Base-by-base conservation (phyloP, 2,329 filamentous ascomycete genomes). In the Harringtonia aguacate region DNA sequence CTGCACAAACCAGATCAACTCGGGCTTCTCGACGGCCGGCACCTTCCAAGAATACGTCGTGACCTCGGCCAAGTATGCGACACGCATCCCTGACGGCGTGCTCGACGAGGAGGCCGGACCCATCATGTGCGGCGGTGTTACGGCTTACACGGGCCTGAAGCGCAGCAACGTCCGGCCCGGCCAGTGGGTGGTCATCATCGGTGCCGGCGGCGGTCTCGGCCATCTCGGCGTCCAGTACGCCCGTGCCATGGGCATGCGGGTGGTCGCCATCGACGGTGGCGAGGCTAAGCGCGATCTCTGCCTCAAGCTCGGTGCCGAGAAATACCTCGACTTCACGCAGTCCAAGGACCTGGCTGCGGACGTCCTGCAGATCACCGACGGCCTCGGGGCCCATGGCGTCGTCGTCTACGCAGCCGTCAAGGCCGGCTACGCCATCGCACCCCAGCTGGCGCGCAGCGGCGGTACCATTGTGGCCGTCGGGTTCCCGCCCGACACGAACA, bases 351-450 rank as follows among this genome's bases (percentile, higher is more conserved):
- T 46, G 8, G 12, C 18, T 21, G 18, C 22, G 7, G 21, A 18
- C 2, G 39, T 95, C 50, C 85, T 87, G 69, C 79, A 77, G 39
- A 79, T 81, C 21, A 94, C 86, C 55, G 85, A 30, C n/a, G 44
- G 85, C n/a, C 74, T 86, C n/a, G 90, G 89, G 40, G 87, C 89
- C 7, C 84, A 94, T 56, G 89, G 86, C 31, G 88, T 90, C 50
- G 72, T 95, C 52, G 73, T 95, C 36, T 79, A 95, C 46, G 89
- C 90, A 48, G 87, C 86, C 41, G 77, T 73, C 55, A 87, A 95
- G 73, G 86, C 84, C 70, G 88, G 89, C 45, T 95, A 95, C 79
- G 87, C 94, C 67, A 87, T 95, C 67, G 90, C 89, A 36, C 80
- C 85, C 37, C 80, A 75, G 63, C 94, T 95, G 64, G 81, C 94